Evolutionary conservation across 2,329 filamentous ascomycete species (phyloP).

Genomic region (Thelonectria rubi): DNA sequence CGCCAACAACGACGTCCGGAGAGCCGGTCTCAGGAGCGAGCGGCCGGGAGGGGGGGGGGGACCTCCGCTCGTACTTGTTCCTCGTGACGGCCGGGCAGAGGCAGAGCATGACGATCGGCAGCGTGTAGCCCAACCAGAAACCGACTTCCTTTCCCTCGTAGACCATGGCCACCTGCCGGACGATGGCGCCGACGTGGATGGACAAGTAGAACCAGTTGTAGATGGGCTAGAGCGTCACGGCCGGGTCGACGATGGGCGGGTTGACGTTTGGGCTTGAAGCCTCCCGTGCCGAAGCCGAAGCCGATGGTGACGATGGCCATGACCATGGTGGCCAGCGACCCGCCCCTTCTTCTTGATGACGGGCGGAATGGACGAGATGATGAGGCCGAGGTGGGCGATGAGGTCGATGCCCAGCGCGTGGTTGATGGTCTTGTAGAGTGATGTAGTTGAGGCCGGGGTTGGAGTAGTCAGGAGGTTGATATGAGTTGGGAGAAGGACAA

Average conservation of each 20-base stretch:
- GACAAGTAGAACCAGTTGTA: conserved; percentile 77
- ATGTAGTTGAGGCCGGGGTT: too few relatives aligned
- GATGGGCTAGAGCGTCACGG: conserved; percentile 68
- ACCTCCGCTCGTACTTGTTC: conserved; percentile 64
- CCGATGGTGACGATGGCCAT: conserved; percentile 63
- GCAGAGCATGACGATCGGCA: conserved; percentile 73
- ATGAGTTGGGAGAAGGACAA: too few relatives aligned
- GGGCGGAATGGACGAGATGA: conserved; percentile 70
- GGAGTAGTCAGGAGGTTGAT: too few relatives aligned
- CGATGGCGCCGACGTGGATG: conserved; percentile 75
- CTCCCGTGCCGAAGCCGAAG: conserved; percentile 75
- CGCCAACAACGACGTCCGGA: conserved; percentile 68
- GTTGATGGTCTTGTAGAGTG: conserved; percentile 74
- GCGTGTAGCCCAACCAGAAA: conserved; percentile 75
- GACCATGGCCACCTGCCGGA: conserved; percentile 72
- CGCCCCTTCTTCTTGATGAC: conserved; percentile 65
- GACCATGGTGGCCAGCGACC: conserved; percentile 69
- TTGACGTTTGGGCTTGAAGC: conserved; percentile 80
- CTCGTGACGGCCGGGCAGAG: conserved; percentile 71
- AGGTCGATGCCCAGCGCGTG: conserved; percentile 69
- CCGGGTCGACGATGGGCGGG: conserved; percentile 72
- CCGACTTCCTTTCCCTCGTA: conserved; percentile 80
- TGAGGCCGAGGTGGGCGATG: conserved; percentile 72
- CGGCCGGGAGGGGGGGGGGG: conserved; percentile 73
- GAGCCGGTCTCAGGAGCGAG: conserved; percentile 72